Conservation (phyloP, 805 yeast genomes). For the Wickerhamomyces canadensis region DNA sequence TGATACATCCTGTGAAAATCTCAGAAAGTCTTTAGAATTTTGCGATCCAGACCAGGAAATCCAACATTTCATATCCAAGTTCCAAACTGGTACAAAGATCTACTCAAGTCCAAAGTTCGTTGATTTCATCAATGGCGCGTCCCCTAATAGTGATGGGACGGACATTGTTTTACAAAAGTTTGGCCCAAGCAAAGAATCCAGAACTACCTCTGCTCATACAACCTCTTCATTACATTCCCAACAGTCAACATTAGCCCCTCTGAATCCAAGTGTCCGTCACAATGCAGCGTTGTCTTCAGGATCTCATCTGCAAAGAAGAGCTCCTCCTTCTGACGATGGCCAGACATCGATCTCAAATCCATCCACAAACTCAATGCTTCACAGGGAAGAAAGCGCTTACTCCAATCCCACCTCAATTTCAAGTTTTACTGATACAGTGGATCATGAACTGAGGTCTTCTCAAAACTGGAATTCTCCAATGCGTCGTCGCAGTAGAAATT, state of each 20-base stretch:
- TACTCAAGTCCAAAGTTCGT: constrained; percentile 56
- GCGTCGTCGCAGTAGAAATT: constrained; percentile 24
- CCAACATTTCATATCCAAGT: constrained; percentile 41
- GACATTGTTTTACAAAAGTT: constrained; percentile 25
- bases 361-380: constrained; percentile 16
- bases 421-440: constrained; percentile 21
- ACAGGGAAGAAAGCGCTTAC: constrained; percentile 20
- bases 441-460: constrained; percentile 17
- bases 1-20: constrained; percentile 69
- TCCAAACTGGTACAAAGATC: constrained; percentile 63
- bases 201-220: constrained; percentile 18
- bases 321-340: constrained; percentile 27
- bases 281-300: constrained; percentile 6
- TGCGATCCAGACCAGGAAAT: constrained; percentile 62
- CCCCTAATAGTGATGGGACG: constrained; percentile 8
- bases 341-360: constrained; percentile 25
- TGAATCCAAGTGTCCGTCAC: constrained; percentile 1
- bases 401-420: constrained; percentile 26
- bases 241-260: not conserved
- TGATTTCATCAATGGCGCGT: constrained; percentile 46
- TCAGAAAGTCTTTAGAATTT: constrained; percentile 61
- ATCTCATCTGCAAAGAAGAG: constrained; percentile 17
- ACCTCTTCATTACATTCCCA: constrained; percentile 6
- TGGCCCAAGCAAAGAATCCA: constrained; percentile 16
- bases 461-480: constrained; percentile 27